Percentiles rank a stretch among this genome's conserved stretches.
These are phyloP conservation scores for Botrytis tulipae DNA, from an alignment of 2,329 filamentous ascomycete genomes.

Conservation along the genomic window DNA sequence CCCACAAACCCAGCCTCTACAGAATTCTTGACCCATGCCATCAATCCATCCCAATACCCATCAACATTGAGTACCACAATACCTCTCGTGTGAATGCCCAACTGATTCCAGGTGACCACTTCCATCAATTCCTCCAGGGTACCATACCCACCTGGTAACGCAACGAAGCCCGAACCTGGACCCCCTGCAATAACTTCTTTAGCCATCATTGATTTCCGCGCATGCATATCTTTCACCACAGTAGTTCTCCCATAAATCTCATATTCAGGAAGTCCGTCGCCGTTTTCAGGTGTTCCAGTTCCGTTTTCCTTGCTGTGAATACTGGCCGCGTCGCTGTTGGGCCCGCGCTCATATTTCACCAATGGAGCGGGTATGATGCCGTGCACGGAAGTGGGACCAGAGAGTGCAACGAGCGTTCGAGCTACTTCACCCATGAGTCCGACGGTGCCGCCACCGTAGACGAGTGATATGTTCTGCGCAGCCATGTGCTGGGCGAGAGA, in stretches of 20 bases:
- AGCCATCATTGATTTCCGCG: slow-evolving; percentile 91
- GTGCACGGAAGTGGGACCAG: slow-evolving; percentile 79
- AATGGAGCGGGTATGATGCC: slow-evolving; percentile 90
- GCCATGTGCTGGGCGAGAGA: slow-evolving; percentile 72
- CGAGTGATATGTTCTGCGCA: slow-evolving; percentile 73
- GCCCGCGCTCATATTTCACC: slow-evolving; percentile 70
- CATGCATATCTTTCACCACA: slow-evolving; percentile 93
- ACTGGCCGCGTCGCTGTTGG: slow-evolving; percentile 49
- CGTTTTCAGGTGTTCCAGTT: slow-evolving; percentile 28
- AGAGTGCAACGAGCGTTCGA: slow-evolving; percentile 77
- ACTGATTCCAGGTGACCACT: slow-evolving; percentile 89
- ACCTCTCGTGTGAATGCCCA: slow-evolving; percentile 82
- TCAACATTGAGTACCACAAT: slow-evolving; percentile 84
- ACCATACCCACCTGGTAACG: slow-evolving; percentile 84
- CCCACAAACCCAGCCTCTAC: slow-evolving; percentile 76
- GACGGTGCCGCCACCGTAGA: slow-evolving; percentile 92
- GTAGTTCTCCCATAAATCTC: slow-evolving; percentile 77
- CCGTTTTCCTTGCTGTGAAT: slow-evolving; percentile 26
- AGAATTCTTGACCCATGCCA: slow-evolving; percentile 76
- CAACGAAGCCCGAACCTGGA: slow-evolving; percentile 83
- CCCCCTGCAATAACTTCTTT: slow-evolving; percentile 79
- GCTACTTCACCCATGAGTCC: slow-evolving; percentile 96
- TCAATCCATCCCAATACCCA: slow-evolving; percentile 86
- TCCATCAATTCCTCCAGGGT: slow-evolving; percentile 96
- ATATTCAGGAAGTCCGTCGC: slow-evolving; percentile 43